Base-by-base conservation (phyloP, 2,329 filamentous ascomycete genomes). In the Ilyonectria mors-panacis region DNA sequence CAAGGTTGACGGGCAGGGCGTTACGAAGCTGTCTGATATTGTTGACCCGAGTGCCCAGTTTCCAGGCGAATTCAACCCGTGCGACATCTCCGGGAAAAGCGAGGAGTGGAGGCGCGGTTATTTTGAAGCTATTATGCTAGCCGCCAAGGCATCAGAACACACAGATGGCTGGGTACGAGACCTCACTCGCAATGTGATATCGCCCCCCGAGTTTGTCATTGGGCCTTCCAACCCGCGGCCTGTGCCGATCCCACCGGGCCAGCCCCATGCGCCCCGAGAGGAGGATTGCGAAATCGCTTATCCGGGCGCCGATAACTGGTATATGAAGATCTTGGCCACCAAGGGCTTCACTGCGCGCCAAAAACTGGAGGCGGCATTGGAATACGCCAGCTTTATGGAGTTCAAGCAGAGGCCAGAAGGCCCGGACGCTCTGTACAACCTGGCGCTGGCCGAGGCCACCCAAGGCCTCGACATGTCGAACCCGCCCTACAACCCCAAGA, bases 81-180 rank as follows among this genome's bases (percentile, higher is more conserved):
- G 89, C 70, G 93, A 97, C 77, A 84, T 96, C 63, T 88, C 88
- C 1, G 86, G 82, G 7, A 97, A 94, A 83, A 92, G 90, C 69
- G 94, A 97, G 80, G 86, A 92, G 56, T 98, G 95, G 95, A 86
- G 92, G 74, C 86, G 93, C 62, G 94, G 94, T 1, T 98, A 98
- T 81, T 94, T 92, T 76, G 90, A 97, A 75, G 87, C 91, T 3
- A 82, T 98, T 53, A 93, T 98, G 89, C 87, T 92, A 12, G 89
- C 89, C 66, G 95, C 92, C 1, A 89, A 89, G 71, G 89, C 91
- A 0, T 91, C 94, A 5, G 95, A 98, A 81, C 89, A 95, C 72
- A 83, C 97, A 26, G 93, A 97, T 70, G 92, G 92, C 54, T 94
- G 91, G 87, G 85, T 97, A 17, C 85, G 87, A 48, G 94, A 97